Conservation (phyloP, 768 basidiomycete species). For the Boletus tomentosulus region DNA sequence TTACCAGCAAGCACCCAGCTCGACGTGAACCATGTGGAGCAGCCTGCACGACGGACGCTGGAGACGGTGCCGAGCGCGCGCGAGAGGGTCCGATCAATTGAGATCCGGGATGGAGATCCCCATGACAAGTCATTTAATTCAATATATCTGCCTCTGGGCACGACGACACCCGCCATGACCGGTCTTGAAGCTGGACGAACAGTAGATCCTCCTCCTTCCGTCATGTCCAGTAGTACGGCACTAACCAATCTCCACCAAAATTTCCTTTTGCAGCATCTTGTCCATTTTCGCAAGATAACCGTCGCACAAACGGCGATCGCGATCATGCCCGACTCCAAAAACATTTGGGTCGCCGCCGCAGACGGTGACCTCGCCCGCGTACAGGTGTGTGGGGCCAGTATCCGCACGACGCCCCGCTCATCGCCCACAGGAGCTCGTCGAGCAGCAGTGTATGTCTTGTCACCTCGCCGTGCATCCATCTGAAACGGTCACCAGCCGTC, state of each 20-base stretch:
- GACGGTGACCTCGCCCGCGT: slow-evolving; percentile 85
- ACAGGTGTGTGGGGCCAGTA: slow-evolving; percentile 42
- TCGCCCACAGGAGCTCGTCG: slow-evolving; percentile 50
- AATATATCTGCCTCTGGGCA: background rate
- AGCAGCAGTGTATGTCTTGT: slow-evolving; percentile 47
- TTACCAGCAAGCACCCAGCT: background rate
- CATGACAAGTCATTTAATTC: background rate
- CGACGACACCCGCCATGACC: background rate
- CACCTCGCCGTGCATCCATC: slow-evolving; percentile 2
- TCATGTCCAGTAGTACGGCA: background rate
- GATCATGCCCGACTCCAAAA: slow-evolving; percentile 40
- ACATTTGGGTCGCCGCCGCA: slow-evolving; percentile 91
- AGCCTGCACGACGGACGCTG: background rate
- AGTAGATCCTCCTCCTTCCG: background rate
- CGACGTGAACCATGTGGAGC: slow-evolving; percentile 3
- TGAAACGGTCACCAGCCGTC: slow-evolving; percentile 36
- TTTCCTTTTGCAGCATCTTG: slow-evolving; percentile 26
- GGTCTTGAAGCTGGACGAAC: background rate
- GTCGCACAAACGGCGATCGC: slow-evolving; percentile 11
- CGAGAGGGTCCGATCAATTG: slow-evolving; percentile 21
- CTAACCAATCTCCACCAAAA: slow-evolving; percentile 6
- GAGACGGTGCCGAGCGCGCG: slow-evolving; percentile 24
- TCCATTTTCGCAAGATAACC: slow-evolving; percentile 12
- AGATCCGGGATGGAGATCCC: slow-evolving; percentile 29
- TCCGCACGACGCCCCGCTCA: slow-evolving; percentile 1